Base-by-base conservation (phyloP, 2,329 filamentous ascomycete species). In the Alternaria rosae region DNA sequence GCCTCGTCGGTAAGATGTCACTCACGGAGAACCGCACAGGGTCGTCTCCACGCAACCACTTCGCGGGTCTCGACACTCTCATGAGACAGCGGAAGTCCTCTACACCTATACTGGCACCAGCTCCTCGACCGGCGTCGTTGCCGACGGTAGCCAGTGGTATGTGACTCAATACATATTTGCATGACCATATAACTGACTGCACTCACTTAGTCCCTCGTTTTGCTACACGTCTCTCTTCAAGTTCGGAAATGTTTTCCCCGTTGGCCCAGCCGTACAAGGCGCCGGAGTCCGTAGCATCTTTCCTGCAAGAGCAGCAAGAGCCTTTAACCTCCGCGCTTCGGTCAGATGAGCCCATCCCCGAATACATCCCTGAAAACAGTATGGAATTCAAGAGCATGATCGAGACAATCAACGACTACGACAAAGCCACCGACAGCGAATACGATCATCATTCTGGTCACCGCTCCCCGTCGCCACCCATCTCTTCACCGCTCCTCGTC, bases 11-110 rank as follows among this genome's bases (percentile, higher is more conserved):
- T 25, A n/a, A 8, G 1, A 20, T 45, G 8, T n/a, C 20, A 4
- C 4, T 41, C 32, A 13, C 28, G 6, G 3, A 55, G 21, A 57
- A 30, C 5, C 23, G 38, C n/a, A 12, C 26, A 38, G 54, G 51
- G 17, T 15, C 32, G 5, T 5, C 20, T 13, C 52, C 57, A 6
- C 57, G 20, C 15, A 70, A 73, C 43, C 71, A 65, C 44, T 72
- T 73, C 54, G 65, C 59, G 7, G 67, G 54, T 15, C 68, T 73
- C 10, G 28, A 66, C 7, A 26, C 12, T 17, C 48, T 72, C 7
- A 69, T 72, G 70, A 66, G 55, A 48, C 66, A 59, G 6, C 71
- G 72, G 62, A 67, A 65, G 52, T 44, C 66, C 0, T 70, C 69
- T 23, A 51, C 52, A 4, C 44, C 51, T 5, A 43, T 25, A 11